A percentile compares a stretch with the other conserved stretches of the same genome.
Conservation (phyloP, 768 basidiomycete genomes). For the Agrocybe praecox region DNA sequence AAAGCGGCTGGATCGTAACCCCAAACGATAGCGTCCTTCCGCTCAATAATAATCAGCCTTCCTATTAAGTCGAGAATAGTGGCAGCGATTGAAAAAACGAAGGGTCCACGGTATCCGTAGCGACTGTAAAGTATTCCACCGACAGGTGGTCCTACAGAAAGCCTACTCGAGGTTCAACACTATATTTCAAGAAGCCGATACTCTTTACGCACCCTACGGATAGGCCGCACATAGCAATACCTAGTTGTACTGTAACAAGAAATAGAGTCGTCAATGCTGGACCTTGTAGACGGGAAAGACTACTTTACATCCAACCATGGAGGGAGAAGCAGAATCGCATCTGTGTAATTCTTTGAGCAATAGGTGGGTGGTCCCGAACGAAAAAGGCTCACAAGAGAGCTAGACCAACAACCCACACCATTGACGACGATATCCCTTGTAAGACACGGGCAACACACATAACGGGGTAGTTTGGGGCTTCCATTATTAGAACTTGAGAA, state of each 20-base stretch:
- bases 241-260: slow-evolving; percentile 48
- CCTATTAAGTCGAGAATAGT: slow-evolving; percentile 53
- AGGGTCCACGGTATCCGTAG: slow-evolving; percentile 64
- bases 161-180: slow-evolving; percentile 27
- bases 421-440: slow-evolving; percentile 61
- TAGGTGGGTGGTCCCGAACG: neutral
- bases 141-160: slow-evolving; percentile 58
- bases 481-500: slow-evolving; percentile 65
- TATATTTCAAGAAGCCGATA: slow-evolving; percentile 4
- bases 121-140: slow-evolving; percentile 55
- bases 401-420: slow-evolving; percentile 65
- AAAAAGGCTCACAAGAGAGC: slow-evolving; percentile 49
- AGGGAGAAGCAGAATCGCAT: slow-evolving; percentile 56
- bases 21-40: slow-evolving; percentile 50
- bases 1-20: slow-evolving; percentile 41
- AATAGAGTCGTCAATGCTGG: neutral
- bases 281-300: neutral
- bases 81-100: slow-evolving; percentile 51
- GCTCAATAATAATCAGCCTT: slow-evolving; percentile 59
- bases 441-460: slow-evolving; percentile 62
- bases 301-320: slow-evolving; percentile 45
- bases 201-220: slow-evolving; percentile 46
- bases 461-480: slow-evolving; percentile 54
- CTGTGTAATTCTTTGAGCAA: slow-evolving; percentile 27
- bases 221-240: slow-evolving; percentile 60